These are phyloP conservation scores for Stylonectria norvegica DNA, from an alignment of 2,329 filamentous ascomycete species.

Conservation along the genomic window DNA sequence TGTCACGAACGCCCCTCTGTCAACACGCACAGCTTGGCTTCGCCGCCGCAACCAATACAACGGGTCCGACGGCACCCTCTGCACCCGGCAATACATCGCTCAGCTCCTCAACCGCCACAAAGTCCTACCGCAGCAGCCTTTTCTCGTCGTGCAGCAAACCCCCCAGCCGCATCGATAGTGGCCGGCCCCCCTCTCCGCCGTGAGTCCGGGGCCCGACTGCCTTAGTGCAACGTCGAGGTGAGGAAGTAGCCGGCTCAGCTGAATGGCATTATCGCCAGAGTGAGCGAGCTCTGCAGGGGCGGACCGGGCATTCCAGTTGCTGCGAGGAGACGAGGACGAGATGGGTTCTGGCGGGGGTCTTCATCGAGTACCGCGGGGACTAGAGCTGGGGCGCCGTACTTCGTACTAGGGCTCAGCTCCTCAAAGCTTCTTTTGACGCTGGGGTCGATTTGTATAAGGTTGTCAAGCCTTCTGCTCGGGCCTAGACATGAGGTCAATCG, in stretches of 20 bases:
- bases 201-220: conserved; percentile 6
- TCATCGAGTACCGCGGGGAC: no score
- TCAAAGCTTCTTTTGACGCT: neutral
- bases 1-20: no score
- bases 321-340: conserved; percentile 4
- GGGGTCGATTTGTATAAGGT: neutral
- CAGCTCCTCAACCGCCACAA: conserved; percentile 6
- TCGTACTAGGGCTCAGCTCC: no score
- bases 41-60: no score
- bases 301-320: conserved; percentile 2
- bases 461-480: no score
- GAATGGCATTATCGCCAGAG: neutral
- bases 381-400: neutral
- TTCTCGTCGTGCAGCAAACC: conserved; percentile 6
- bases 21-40: no score
- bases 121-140: conserved; percentile 5
- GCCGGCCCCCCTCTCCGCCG: conserved; percentile 9
- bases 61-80: no score
- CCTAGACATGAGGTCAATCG: no score
- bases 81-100: no score
- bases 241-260: conserved; percentile 3
- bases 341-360: no score
- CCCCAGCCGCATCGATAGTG: conserved; percentile 8
- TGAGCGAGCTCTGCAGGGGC: conserved; percentile 1
- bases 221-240: conserved; percentile 8